These are phyloP conservation scores for Chaetomium sp. DNA, from an alignment of 2,329 filamentous ascomycete species.

Conservation along the genomic window DNA sequence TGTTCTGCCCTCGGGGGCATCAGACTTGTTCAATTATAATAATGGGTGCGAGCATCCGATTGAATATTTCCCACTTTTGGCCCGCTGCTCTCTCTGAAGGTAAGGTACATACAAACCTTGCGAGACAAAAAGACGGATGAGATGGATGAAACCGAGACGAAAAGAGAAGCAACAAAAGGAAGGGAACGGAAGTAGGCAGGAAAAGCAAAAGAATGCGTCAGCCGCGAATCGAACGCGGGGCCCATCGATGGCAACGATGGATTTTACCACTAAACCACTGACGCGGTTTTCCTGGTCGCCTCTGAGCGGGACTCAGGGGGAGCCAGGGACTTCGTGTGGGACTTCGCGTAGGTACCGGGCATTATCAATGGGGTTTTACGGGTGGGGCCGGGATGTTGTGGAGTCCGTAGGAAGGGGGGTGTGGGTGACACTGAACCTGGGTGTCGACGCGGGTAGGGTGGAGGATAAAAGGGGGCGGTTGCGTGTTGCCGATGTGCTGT, in stretches of 20 bases:
- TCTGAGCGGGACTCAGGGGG: background rate
- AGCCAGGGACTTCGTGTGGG: background rate
- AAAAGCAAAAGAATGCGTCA: constrained; percentile 30
- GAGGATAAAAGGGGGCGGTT: background rate
- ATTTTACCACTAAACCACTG: constrained; percentile 58
- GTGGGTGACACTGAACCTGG: background rate
- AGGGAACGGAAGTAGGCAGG: background rate
- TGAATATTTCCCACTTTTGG: background rate
- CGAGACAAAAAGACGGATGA: background rate
- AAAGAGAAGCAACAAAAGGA: background rate
- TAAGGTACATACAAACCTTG: too few species aligned
- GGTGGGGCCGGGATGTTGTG: background rate
- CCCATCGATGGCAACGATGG: constrained; percentile 57
- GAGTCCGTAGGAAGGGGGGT: background rate
- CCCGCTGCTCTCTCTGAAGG: background rate
- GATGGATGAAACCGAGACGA: background rate
- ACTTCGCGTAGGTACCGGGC: background rate
- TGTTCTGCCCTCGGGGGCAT: background rate
- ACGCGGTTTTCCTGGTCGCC: constrained; percentile 16
- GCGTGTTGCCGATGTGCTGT: background rate
- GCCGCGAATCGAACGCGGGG: constrained; percentile 38
- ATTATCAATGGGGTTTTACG: background rate
- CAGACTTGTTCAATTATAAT: background rate
- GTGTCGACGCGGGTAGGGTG: background rate
- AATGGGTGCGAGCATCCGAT: background rate